Evolutionary conservation across 2,329 filamentous ascomycete species (phyloP).

Genomic region (Pseudogymnoascus sp.): DNA sequence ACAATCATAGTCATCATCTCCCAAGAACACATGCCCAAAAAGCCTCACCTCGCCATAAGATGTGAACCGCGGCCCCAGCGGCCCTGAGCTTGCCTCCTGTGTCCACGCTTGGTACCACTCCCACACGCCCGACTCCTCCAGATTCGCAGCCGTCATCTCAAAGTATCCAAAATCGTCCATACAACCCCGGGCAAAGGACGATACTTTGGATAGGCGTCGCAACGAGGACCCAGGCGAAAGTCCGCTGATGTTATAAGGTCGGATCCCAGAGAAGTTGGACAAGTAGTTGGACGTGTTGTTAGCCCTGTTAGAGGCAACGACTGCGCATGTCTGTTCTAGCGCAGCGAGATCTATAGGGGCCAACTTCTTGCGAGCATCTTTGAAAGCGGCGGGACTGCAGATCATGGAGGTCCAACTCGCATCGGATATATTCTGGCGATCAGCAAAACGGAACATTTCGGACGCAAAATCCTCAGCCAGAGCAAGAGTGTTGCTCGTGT

Average conservation of each 20-base stretch:
- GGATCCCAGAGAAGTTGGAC: neutral
- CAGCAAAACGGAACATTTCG: neutral
- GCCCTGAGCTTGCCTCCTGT: neutral
- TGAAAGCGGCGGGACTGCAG: neutral
- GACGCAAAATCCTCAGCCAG: neutral
- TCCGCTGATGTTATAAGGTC: neutral
- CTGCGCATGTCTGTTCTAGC: neutral
- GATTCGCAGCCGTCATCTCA: neutral
- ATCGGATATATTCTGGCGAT: neutral
- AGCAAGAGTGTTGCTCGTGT: neutral
- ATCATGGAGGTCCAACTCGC: neutral
- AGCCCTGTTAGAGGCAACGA: neutral
- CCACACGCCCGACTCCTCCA: neutral
- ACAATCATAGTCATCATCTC: slow-evolving; percentile 1
- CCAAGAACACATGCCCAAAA: neutral
- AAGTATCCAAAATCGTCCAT: slow-evolving; percentile 4
- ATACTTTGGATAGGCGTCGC: neutral
- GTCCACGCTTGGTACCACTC: neutral
- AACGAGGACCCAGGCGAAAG: neutral
- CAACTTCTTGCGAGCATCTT: neutral
- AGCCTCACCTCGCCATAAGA: neutral
- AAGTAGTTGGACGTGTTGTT: neutral
- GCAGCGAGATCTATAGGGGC: neutral
- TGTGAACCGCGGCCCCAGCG: neutral
- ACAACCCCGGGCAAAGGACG: neutral